Evolutionary conservation across 768 basidiomycete genomes (phyloP).

Genomic region (Mycena amicta): DNA sequence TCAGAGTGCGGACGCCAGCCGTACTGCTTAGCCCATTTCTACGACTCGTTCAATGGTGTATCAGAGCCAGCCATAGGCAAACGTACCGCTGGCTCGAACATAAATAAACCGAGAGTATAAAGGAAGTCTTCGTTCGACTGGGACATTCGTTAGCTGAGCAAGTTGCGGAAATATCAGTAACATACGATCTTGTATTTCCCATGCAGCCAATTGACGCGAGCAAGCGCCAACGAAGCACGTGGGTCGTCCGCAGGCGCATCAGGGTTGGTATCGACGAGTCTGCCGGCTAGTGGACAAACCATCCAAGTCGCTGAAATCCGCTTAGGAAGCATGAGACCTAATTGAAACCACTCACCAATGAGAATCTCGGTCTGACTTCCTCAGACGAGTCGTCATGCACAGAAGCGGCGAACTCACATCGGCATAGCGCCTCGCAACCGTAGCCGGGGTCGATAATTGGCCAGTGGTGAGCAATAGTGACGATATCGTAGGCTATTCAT

Average conservation of each 20-base stretch:
- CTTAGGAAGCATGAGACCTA: neutral
- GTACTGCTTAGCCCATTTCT: conserved; percentile 44
- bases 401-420: conserved; percentile 41
- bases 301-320: conserved; percentile 37
- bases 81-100: conserved; percentile 40
- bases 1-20: conserved; percentile 49
- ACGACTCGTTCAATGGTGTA: neutral
- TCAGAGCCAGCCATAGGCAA: neutral
- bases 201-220: conserved; percentile 47
- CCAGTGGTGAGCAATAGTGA: conserved; percentile 43
- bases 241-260: conserved; percentile 38
- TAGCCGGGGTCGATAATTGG: conserved; percentile 38
- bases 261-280: conserved; percentile 15
- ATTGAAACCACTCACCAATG: conserved; percentile 33
- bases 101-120: conserved; percentile 43
- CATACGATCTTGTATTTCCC: conserved; percentile 42
- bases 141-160: too few relatives aligned
- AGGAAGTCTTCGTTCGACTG: conserved; percentile 45
- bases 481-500: conserved; percentile 48
- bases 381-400: neutral
- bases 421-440: conserved; percentile 45
- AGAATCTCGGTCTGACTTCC: conserved; percentile 43
- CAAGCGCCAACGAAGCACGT: conserved; percentile 42
- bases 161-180: neutral
- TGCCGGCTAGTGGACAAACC: conserved; percentile 34